phyloP scores from a whole-genome alignment of 495 filamentous ascomycete genomes.

The Halenospora varia region DNA sequence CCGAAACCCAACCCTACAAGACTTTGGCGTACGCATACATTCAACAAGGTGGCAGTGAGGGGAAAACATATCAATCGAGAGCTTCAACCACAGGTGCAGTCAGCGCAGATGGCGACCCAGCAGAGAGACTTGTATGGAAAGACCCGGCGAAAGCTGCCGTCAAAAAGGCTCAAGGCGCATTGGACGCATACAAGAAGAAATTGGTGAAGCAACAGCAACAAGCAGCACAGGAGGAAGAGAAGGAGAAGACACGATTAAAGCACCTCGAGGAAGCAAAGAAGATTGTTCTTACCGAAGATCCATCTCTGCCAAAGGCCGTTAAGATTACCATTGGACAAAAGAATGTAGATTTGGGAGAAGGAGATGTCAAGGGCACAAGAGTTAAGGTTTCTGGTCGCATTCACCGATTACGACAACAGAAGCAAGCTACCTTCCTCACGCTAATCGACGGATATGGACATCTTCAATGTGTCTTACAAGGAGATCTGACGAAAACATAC shows the following conservation, averaged over 20 bases:
- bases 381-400: slow-evolving; percentile 84
- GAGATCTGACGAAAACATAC: slow-evolving; percentile 84
- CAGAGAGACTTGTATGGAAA: slow-evolving; percentile 62
- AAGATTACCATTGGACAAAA: slow-evolving; percentile 70
- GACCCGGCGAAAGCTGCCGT: slow-evolving; percentile 75
- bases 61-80: slow-evolving; percentile 60
- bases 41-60: slow-evolving; percentile 57
- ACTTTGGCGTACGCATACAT: slow-evolving; percentile 72
- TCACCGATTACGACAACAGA: slow-evolving; percentile 79
- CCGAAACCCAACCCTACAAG: slow-evolving; percentile 74
- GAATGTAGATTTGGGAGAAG: slow-evolving; percentile 62
- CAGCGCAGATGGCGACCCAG: slow-evolving; percentile 54
- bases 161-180: slow-evolving; percentile 74
- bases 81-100: slow-evolving; percentile 63
- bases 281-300: slow-evolving; percentile 76
- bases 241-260: slow-evolving; percentile 58
- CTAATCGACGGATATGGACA: slow-evolving; percentile 86
- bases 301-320: slow-evolving; percentile 70
- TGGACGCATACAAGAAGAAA: slow-evolving; percentile 74
- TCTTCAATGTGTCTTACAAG: slow-evolving; percentile 83
- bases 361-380: slow-evolving; percentile 62
- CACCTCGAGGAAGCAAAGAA: slow-evolving; percentile 81
- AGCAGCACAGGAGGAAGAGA: slow-evolving; percentile 66
- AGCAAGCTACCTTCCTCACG: slow-evolving; percentile 83
- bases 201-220: slow-evolving; percentile 63